Base-by-base conservation (phyloP, 805 yeast species). In the Sungouiozyma intestinalis region DNA sequence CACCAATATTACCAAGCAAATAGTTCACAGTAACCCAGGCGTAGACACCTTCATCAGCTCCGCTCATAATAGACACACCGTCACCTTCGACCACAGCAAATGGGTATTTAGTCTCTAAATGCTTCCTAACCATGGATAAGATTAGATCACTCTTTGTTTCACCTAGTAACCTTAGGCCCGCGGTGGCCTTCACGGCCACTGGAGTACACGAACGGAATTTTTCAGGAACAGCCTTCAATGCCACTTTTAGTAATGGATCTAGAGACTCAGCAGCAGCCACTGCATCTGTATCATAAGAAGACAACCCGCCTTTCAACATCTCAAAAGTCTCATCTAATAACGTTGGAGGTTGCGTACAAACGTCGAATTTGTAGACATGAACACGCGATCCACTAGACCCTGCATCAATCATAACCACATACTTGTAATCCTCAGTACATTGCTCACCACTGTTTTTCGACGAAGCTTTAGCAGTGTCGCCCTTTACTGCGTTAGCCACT, bases 11-110 rank as follows among this genome's bases (percentile, higher is more conserved):
- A 35, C 97, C 97, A 52, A 90, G 72, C 50, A 92, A 68, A 62
- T 80, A 92, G 67, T 92, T 92, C 40, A 96, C 80, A 20, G 99
- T 92, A 62, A 92, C 83, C 99, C 99, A 92, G 1, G 98, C 98
- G 58, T 78, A 92, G 7, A 92, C 97, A 63, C 98, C 99, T 69
- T 94, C 98, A 53, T 90, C 95, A 45, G 79, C 80, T 51, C 98
- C 98, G 45, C 83, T 87, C 97, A 92, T 90, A 57, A 92, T 85
- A 9, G 88, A 72, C 45, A 92, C 72, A 48, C 97, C 97, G 45
- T 86, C 84, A 39, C 79, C 85, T 9, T 73, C 78, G 39, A 88
- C 94, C 39, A 92, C 86, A 2, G 96, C 82, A 69, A 92, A 92
- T 43, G 98, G 98, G 62, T 78, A 92, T 49, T 86, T 79, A 1